Conservation (phyloP, 495 filamentous ascomycete genomes). For the Stereocaulon alpinum region DNA sequence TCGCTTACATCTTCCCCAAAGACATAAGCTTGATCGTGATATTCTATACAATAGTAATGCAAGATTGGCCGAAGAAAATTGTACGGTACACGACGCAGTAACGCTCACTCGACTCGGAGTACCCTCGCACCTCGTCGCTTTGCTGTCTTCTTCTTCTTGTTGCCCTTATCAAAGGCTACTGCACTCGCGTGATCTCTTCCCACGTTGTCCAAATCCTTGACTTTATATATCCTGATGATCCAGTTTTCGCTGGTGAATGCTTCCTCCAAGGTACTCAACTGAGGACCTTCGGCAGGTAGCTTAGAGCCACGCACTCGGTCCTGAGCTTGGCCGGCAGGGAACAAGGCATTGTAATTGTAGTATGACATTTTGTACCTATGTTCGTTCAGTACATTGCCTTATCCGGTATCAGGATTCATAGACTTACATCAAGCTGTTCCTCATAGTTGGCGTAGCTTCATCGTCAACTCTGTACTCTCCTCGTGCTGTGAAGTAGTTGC, state of each 20-base stretch:
- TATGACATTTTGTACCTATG: conserved; percentile 99
- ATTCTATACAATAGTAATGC: conserved; percentile 4
- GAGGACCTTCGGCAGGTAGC: conserved; percentile 76
- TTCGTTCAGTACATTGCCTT: conserved; percentile 10
- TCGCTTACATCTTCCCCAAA: conserved; percentile 6
- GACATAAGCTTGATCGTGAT: not conserved
- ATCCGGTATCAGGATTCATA: not conserved
- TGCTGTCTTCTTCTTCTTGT: conserved; percentile 82
- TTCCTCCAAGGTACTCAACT: conserved; percentile 84
- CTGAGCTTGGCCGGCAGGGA: conserved; percentile 80
- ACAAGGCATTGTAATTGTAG: conserved; percentile 90
- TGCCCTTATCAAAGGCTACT: conserved; percentile 79
- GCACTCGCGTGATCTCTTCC: conserved; percentile 80
- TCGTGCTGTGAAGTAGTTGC: conserved; percentile 87
- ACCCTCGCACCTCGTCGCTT: conserved; percentile 72
- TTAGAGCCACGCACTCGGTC: conserved; percentile 79
- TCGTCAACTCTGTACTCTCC: conserved; percentile 95
- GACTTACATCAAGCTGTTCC: conserved; percentile 93
- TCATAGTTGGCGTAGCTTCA: conserved; percentile 93
- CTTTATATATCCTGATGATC: conserved; percentile 99
- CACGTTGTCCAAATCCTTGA: conserved; percentile 95
- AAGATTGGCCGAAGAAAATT: not conserved
- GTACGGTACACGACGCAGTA: conserved; percentile 3
- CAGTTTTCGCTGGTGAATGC: conserved; percentile 99
- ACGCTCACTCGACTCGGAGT: conserved; percentile 66